Percentiles rank a stretch among this genome's conserved stretches.
These are phyloP conservation scores for Penicillium sp. DNA, from an alignment of 2,329 filamentous ascomycete genomes.

Conservation along the genomic window DNA sequence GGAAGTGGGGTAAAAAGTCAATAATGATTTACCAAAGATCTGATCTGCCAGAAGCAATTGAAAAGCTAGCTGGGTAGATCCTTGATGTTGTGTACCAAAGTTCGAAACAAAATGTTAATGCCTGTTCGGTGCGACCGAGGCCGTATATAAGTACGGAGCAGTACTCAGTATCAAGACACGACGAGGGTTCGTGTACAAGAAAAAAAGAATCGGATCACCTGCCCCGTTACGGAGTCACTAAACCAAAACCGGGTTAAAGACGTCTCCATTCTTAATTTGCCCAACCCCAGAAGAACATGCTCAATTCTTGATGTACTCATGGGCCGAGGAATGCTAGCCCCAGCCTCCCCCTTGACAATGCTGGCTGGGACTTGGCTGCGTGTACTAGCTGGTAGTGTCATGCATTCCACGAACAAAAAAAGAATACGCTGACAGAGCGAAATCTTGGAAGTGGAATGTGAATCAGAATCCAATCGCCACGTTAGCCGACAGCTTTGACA, in stretches of 20 bases:
- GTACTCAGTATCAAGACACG: background rate
- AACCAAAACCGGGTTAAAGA: background rate
- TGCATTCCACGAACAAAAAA: slow-evolving; percentile 13
- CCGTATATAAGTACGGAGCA: background rate
- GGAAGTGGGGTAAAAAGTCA: slow-evolving; percentile 5
- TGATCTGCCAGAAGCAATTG: background rate
- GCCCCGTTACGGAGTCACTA: background rate
- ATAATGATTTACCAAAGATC: background rate
- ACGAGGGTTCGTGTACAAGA: background rate
- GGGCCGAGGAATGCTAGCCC: background rate
- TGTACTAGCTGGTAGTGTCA: background rate
- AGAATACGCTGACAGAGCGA: background rate
- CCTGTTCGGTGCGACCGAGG: slow-evolving; percentile 4
- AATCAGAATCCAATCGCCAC: slow-evolving; percentile 5
- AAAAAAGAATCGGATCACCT: background rate
- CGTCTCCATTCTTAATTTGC: background rate
- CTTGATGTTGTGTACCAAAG: background rate
- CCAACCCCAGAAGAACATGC: slow-evolving; percentile 2
- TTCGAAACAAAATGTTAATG: slow-evolving; percentile 12
- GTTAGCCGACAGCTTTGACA: background rate
- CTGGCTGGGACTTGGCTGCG: background rate
- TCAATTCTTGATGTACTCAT: background rate
- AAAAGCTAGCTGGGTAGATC: background rate
- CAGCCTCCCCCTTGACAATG: slow-evolving; percentile 8
- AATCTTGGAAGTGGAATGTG: slow-evolving; percentile 12